Conservation (phyloP, 169 alveolate genomes). For the Theileria annulata region DNA sequence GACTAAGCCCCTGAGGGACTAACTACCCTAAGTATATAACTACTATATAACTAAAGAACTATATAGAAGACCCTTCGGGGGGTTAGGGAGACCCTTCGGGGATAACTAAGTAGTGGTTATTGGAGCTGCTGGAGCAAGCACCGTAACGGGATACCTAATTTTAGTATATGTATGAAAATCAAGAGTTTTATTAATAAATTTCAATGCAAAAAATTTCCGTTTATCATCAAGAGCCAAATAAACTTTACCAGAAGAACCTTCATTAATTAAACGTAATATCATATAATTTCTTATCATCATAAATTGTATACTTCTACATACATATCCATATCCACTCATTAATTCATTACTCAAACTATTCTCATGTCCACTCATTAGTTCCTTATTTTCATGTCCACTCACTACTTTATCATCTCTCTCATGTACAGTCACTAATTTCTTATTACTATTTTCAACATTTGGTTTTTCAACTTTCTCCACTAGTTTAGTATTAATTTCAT, state of each 20-base stretch:
- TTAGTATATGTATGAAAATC: conserved; percentile 64
- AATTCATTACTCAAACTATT: not conserved
- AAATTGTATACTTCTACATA: conserved; percentile 39
- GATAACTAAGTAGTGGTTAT: too few species aligned
- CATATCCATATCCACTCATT: not conserved
- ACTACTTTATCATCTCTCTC: not conserved
- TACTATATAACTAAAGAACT: too few species aligned
- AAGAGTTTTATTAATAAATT: conserved; percentile 70
- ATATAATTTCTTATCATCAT: conserved; percentile 68
- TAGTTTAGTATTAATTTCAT: not conserved
- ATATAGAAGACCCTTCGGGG: too few species aligned
- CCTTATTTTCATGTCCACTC: not conserved
- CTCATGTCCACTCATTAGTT: too few species aligned
- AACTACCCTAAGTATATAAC: too few species aligned
- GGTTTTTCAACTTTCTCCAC: not conserved
- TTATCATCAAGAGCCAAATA: conserved; percentile 67
- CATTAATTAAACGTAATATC: conserved; percentile 70
- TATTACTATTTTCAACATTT: not conserved
- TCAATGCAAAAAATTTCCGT: conserved; percentile 67
- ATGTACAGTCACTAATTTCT: too few species aligned
- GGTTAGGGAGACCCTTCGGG: too few species aligned
- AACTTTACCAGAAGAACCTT: conserved; percentile 78
- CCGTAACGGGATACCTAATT: conserved; percentile 17
- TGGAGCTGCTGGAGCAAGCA: too few species aligned
- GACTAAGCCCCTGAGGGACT: too few species aligned